Evolutionary conservation across 441 rosid species (phyloP), one percentile per base, ranked within the genome.

Genomic region (Erysimum cheiri): DNA sequence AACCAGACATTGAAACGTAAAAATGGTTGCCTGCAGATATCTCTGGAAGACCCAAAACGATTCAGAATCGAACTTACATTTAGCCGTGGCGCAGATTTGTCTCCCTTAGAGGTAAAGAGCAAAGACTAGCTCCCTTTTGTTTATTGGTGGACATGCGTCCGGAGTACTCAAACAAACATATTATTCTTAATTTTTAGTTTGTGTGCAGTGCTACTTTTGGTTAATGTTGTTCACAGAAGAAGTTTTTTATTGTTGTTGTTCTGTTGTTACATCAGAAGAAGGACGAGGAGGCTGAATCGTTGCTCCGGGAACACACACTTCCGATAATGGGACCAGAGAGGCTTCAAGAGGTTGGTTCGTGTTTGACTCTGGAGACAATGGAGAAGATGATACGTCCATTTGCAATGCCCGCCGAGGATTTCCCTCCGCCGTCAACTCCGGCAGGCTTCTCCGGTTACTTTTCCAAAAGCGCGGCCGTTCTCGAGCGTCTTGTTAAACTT

Each of bases 301-400:
- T 94, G 82, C 97, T 84, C 62, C 86, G 87, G 80, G 99, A 96
- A 81, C 99, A 96, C 83, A 92, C 96, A 6, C 84, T 96, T 64
- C 99, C 99, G 31, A 90, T 96, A 82, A 93, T 87, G 95, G 99
- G 99, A 52, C 99, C 99, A 29, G 99, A 96, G 80, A 90, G 99
- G 84, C 85, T 96, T 76, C 99, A 96, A 65, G 99, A 96, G 83
- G 86, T 82, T 19, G 96, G 96, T 66, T 89, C 98, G 0, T 96
- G 85, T 75, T 90, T 89, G 37, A 92, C 98, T 22, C 80, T 93
- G 36, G 97, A 89, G 80, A 88, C 87, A 76, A 84, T 92, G 96
- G 97, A 92, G 83, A 89, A 72, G 78, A 89, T 93, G 99, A 64
- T 96, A 47, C 96, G 84, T 33, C 91, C 91, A 14, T 96, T 96